Base-by-base conservation (phyloP, 148 eudicot species). In the Spergularia bocconei region DNA sequence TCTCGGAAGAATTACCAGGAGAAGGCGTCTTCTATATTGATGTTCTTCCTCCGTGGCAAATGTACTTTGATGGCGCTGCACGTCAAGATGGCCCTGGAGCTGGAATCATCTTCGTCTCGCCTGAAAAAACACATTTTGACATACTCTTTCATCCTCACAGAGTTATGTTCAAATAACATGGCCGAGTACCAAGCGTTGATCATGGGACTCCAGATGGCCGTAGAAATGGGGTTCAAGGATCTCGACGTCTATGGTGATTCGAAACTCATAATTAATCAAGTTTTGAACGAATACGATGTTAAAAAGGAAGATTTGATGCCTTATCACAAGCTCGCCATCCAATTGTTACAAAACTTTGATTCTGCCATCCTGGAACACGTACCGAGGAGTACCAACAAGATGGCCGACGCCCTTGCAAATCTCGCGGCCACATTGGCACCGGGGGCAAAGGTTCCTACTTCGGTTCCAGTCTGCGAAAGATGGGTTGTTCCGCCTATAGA, bases 321-420 rank as follows among this genome's bases (percentile, higher is more conserved):
- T 6, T 44, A 44, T 8, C 48, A 44, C 0, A 44, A 44, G 7
- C 10, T 44, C 7, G 48, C 10, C 7, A 9, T 9, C 7, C 7
- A 44, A 6, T 44, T 44, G 48, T 9, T 44, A 44, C 8, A 44
- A 9, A 44, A 3, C 8, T 44, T 44, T 44, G 48, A 44, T 44
- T 41, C 48, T 44, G 48, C 6, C 8, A 44, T 44, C 48, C 48
- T 44, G 10, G 48, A 44, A 44, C 48, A 44, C 48, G 48, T 44
- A 44, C 48, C 7, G 48, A 44, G 48, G 10, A 44, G 48, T 44
- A 8, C 48, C 48, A 44, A 61, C 11, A 61, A 61, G 14, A 61
- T 61, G 65, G 65, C 65, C 8, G 65, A 61, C 17, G 39, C 41
- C 5, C 65, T 61, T 12, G 65, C 65, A 25, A 61, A 61, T 61